A percentile compares a stretch with the other conserved stretches of the same genome.
These are phyloP conservation scores for Dactylorhiza incarnata DNA, from an alignment of 106 monocot genomes.

Conservation along the genomic window DNA sequence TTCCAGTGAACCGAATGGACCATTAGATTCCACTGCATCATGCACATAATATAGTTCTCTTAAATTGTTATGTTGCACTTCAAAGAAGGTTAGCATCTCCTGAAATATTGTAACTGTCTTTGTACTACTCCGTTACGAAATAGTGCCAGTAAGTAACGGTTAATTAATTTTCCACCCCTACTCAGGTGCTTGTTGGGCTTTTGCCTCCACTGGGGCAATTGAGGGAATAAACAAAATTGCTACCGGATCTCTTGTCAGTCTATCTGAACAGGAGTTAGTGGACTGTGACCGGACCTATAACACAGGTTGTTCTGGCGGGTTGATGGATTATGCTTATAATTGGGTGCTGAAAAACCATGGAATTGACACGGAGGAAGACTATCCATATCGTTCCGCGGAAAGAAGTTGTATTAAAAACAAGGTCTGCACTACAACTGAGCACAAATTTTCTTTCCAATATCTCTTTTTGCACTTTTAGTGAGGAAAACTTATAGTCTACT, in stretches of 20 bases:
- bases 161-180: not conserved
- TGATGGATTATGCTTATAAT: slow-evolving; percentile 95
- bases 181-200: slow-evolving; percentile 97
- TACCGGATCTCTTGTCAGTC: slow-evolving; percentile 78
- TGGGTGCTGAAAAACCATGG: slow-evolving; percentile 83
- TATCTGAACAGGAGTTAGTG: slow-evolving; percentile 90
- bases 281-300: slow-evolving; percentile 89
- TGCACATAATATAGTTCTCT: not conserved
- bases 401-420: slow-evolving; percentile 61
- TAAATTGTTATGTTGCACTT: not conserved
- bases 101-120: not conserved
- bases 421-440: slow-evolving; percentile 22
- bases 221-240: slow-evolving; percentile 97
- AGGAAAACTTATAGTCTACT: not conserved
- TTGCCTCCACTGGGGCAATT: slow-evolving; percentile 94
- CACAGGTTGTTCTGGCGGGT: slow-evolving; percentile 75
- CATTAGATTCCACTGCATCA: too few relatives aligned
- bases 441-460: not conserved
- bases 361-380: slow-evolving; percentile 82
- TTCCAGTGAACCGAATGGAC: too few relatives aligned
- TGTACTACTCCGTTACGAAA: not conserved
- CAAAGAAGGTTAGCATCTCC: not conserved
- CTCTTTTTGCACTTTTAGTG: not conserved
- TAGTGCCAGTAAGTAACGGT: not conserved
- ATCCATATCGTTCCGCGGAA: slow-evolving; percentile 61